Base-by-base conservation (phyloP, 2,329 filamentous ascomycete species). In the Tolypocladium nubicola region DNA sequence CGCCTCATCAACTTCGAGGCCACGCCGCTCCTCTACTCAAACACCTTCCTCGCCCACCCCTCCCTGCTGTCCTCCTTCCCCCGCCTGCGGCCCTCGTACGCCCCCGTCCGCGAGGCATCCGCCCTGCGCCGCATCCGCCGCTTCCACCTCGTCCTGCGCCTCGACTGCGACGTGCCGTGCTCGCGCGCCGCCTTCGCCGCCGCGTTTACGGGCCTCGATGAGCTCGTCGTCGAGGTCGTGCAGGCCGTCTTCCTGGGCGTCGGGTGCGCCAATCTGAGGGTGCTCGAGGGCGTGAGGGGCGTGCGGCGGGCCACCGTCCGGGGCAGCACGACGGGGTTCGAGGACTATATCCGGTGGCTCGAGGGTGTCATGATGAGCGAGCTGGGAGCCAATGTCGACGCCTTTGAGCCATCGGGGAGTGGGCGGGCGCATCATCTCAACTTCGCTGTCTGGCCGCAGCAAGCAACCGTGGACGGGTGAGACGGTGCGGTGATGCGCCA, bases 31-130 rank as follows among this genome's bases (percentile, higher is more conserved):
- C 73, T 79, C 47, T 79, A 79, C 66, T 59, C 63, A 59, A 79
- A 79, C 68, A 73, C 68, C 45, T 79, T 78, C 66, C 61, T 72
- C 57, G 73, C 74, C 13, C 74, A 78, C 65, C 67, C 68, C 1
- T 66, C 66, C 4, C 66, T 75, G 21, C 73, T 79, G 10, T 68
- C 74, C 7, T 61, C 66, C 3, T 73, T 74, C 58, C 76, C 76
- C 9, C 70, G 71, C n/a, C 71, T 76, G 43, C 67, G 66, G 53
- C 55, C 62, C 53, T 65, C 66, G 61, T 68, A 68, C 61, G 60
- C 63, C 39, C 71, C 70, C 30, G 61, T 73, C 58, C 64, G 64
- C 53, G 64, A 67, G 58, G 63, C 64, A 19, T 58, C 63, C 38
- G 62, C 68, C 45, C 59, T 68, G 16, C 60, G 65, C 35, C 69